Conservation (phyloP, 306 rosid genomes). For the Gastrolobium villosum region DNA sequence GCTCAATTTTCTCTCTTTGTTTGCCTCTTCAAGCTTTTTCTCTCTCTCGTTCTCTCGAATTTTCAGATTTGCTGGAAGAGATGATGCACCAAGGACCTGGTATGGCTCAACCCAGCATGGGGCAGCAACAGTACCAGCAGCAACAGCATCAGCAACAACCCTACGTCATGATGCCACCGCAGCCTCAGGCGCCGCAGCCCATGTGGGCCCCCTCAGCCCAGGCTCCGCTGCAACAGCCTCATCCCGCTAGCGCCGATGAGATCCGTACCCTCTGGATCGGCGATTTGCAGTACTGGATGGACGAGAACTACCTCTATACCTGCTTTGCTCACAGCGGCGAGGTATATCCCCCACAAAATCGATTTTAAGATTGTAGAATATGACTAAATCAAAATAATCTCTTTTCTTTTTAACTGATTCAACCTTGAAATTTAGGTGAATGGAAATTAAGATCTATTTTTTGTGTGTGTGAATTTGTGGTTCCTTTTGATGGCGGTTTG, state of each 20-base stretch:
- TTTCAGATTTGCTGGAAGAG: conserved; percentile 38
- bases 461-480: not conserved
- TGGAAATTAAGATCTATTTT: not conserved
- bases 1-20: not conserved
- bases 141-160: conserved; percentile 57
- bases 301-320: conserved; percentile 71
- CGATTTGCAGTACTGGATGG: conserved; percentile 98
- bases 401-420: not conserved
- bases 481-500: not conserved
- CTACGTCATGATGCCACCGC: conserved; percentile 88
- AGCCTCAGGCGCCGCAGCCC: conserved; percentile 58
- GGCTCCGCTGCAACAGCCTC: conserved; percentile 49
- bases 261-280: conserved; percentile 98
- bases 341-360: conserved; percentile 49
- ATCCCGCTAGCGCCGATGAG: conserved; percentile 74
- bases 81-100: conserved; percentile 95
- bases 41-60: conserved; percentile 35
- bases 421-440: not conserved
- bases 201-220: conserved; percentile 73
- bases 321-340: conserved; percentile 85
- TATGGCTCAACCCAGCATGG: conserved; percentile 63
- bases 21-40: conserved; percentile 33
- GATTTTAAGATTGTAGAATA: not conserved
- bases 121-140: conserved; percentile 70
- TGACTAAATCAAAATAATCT: too few species aligned